Base-by-base conservation (phyloP, 164 flowering plant species). In the Annona squamosa region DNA sequence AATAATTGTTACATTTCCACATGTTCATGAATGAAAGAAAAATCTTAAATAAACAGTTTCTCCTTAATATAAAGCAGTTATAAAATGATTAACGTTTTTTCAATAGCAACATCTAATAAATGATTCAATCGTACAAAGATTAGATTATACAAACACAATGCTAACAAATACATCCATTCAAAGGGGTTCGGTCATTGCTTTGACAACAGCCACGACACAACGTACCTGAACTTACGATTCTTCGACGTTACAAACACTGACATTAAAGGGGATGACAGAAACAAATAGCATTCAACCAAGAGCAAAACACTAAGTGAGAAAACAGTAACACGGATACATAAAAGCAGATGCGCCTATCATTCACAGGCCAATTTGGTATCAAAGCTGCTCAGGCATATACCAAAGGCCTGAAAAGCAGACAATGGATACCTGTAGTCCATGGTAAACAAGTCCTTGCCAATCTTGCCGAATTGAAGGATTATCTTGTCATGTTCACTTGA, bases 321-420 rank as follows among this genome's bases (percentile, higher is more conserved):
- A 3, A 42, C 67, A 10, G 12, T 13, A 61, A 17, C 64, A 61
- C 67, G 37, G 37, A 65, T 65, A 3, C 37, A 26, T 26, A 1
- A 26, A 26, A 26, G 37, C 37, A 26, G 37, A 5, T 26, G 13
- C 46, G 2, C 48, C 9, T 46, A 45, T 87, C 87, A 89, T 82
- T 90, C 91, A 71, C 92, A 88, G 68, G 46, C 68, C 68, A 66
- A n/a, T 85, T 88, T 46, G 74, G 65, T 68, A 42, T 65, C 68
- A 64, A 72, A 72, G 74, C 74, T 64, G 63, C 69, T 26, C 0
- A 71, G 91, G 87, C 97, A 91, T 41, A 89, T 86, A 52, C 91
- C 90, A 79, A 91, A 91, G 9, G 96, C 96, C 82, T 88, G 91
- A 69, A 91, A 91, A 44, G 94, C 93, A 56, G 97, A 91, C 64